phyloP scores from a whole-genome alignment of 805 yeast genomes.

The Candida nemodendra region DNA sequence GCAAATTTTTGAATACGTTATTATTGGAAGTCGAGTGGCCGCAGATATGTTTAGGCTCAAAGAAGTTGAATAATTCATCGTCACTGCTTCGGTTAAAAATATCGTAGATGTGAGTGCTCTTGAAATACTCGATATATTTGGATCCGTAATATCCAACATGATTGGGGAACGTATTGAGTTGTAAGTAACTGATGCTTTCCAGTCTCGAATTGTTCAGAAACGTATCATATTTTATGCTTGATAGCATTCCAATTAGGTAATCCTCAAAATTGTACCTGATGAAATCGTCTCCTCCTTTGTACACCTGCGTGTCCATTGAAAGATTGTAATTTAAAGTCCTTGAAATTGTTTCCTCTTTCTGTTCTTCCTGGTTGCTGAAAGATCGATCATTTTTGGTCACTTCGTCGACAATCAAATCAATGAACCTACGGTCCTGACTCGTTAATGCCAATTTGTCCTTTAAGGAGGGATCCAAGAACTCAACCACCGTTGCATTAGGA shows the following conservation, averaged over 20 bases:
- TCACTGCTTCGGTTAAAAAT: slow-evolving; percentile 59
- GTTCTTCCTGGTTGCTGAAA: slow-evolving; percentile 9
- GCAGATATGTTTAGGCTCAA: slow-evolving; percentile 34
- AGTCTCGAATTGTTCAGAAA: slow-evolving; percentile 42
- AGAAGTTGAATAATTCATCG: slow-evolving; percentile 57
- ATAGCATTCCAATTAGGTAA: slow-evolving; percentile 71
- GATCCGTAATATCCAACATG: slow-evolving; percentile 25
- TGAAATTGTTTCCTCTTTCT: slow-evolving; percentile 32
- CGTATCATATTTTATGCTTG: slow-evolving; percentile 67
- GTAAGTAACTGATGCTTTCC: slow-evolving; percentile 19
- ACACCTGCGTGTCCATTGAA: slow-evolving; percentile 41
- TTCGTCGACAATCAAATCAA: slow-evolving; percentile 51
- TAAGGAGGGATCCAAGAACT: slow-evolving; percentile 44
- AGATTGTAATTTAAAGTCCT: slow-evolving; percentile 32
- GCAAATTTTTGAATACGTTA: slow-evolving; percentile 11
- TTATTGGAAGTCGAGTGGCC: slow-evolving; percentile 5
- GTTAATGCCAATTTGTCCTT: slow-evolving; percentile 46
- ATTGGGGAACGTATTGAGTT: slow-evolving; percentile 21
- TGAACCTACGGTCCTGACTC: slow-evolving; percentile 72
- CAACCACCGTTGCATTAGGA: slow-evolving; percentile 34
- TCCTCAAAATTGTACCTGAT: slow-evolving; percentile 88
- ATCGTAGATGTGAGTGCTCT: slow-evolving; percentile 49
- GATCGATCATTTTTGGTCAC: slow-evolving; percentile 40
- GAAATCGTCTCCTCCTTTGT: slow-evolving; percentile 80
- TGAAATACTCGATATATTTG: slow-evolving; percentile 53